Base-by-base conservation (phyloP, 1,284 basidiomycete species). In the Wallemia hederae region DNA sequence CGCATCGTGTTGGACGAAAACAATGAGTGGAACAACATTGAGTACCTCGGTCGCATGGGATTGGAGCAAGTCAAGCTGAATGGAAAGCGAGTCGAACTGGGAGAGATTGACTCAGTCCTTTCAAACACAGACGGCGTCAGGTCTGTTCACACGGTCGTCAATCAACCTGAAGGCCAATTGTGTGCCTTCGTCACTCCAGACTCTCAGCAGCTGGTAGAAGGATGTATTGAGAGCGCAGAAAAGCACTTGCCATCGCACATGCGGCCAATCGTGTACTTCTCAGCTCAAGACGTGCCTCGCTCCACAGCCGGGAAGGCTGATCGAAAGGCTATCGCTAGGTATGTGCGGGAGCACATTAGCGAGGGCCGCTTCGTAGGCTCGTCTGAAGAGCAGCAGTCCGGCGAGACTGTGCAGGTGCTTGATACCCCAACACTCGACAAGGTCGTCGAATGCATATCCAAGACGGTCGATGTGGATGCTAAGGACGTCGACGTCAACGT, bases 61-160 rank as follows among this genome's bases (percentile, higher is more conserved):
- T 65, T 65, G 2, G 65, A 65, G 15, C 68, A 69, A 57, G 67
- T 69, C 61, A 69, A 69, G 63, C 62, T 69, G 56, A 69, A 69
- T 49, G 67, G 67, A 1, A 68, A 69, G 63, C 65, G 68, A 17
- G 67, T 69, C 61, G 68, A 69, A 63, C 65, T 69, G 7, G 66
- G 68, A 22, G 68, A 24, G 55, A 34, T 57, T 58, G 31, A 39
- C 24, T 22, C 24, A 24, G 7, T 39, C 11, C 28, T 58, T 15
- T 26, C 29, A n/a, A 34, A 26, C n/a, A 59, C 60, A 58, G 5
- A 3, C 7, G 27, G 56, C 24, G 15, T 58, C 24, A 3, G 27
- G 5, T 58, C 56, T 28, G 56, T 28, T 7, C 56, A 49, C 39
- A 49, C 39, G 3, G 39, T 49, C n/a, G 39, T 49, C 39, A 49